These are phyloP conservation scores for Quercus alba DNA, from an alignment of 306 rosid genomes.

Conservation along the genomic window DNA sequence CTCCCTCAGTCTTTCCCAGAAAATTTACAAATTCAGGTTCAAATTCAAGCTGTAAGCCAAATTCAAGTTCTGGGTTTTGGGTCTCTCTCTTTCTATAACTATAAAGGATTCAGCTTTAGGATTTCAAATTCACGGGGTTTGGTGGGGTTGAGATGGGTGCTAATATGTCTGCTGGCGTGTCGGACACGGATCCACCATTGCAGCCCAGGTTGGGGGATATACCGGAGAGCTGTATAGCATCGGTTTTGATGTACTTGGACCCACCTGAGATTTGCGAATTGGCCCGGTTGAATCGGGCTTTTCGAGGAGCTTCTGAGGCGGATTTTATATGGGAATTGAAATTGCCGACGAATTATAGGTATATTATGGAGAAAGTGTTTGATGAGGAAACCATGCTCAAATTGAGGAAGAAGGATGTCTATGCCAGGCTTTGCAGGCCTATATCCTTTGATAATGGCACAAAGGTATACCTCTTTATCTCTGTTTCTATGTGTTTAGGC, in stretches of 20 bases:
- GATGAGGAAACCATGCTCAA: constrained; percentile 24
- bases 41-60: constrained; percentile 42
- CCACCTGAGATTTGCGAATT: constrained; percentile 72
- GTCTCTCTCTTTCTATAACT: background rate
- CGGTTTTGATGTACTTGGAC: constrained; percentile 58
- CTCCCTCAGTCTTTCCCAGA: constrained; percentile 51
- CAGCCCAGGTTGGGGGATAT: constrained; percentile 67
- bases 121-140: background rate
- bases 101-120: background rate
- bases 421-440: constrained; percentile 64
- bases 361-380: constrained; percentile 47
- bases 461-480: constrained; percentile 41
- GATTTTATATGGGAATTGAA: constrained; percentile 89
- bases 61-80: constrained; percentile 19
- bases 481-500: constrained; percentile 8
- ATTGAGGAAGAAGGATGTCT: constrained; percentile 61
- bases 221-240: constrained; percentile 82
- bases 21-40: constrained; percentile 54
- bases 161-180: constrained; percentile 41
- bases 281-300: constrained; percentile 64
- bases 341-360: constrained; percentile 68
- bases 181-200: constrained; percentile 35
- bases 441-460: constrained; percentile 56
- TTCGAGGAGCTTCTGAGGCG: constrained; percentile 73
- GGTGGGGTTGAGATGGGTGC: constrained; percentile 48